Conservation (phyloP, 805 yeast genomes). For the Barnettozyma sp. region DNA sequence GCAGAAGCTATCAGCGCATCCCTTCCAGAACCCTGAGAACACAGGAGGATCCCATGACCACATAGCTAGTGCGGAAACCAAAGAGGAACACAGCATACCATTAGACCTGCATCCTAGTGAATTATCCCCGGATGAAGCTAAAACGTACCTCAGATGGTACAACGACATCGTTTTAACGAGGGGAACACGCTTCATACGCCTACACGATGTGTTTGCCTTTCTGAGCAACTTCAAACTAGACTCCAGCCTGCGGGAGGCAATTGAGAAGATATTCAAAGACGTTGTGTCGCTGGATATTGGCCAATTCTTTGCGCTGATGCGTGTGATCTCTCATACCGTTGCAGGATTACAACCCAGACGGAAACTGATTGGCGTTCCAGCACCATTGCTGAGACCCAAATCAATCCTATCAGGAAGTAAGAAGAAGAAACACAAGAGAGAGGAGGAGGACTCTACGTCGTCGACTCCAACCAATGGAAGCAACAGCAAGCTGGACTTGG, state of each 20-base stretch:
- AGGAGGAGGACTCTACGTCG: slow-evolving; percentile 27
- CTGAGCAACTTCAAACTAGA: slow-evolving; percentile 68
- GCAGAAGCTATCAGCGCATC: slow-evolving; percentile 4
- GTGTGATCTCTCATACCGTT: slow-evolving; percentile 67
- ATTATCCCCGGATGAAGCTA: slow-evolving; percentile 68
- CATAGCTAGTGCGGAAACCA: slow-evolving; percentile 5
- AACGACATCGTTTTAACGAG: slow-evolving; percentile 73
- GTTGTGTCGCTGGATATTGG: slow-evolving; percentile 69
- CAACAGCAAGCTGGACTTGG: slow-evolving; percentile 57
- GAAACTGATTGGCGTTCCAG: slow-evolving; percentile 42
- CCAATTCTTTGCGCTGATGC: slow-evolving; percentile 80
- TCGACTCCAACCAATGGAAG: slow-evolving; percentile 11
- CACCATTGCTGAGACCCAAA: slow-evolving; percentile 73
- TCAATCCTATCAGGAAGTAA: slow-evolving; percentile 63
- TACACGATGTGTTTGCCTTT: slow-evolving; percentile 75
- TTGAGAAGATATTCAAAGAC: slow-evolving; percentile 44
- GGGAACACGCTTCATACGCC: slow-evolving; percentile 54
- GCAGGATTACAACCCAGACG: slow-evolving; percentile 47
- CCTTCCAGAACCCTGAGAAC: not conserved
- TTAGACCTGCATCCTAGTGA: slow-evolving; percentile 60
- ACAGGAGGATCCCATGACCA: not conserved
- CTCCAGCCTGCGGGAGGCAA: slow-evolving; percentile 40
- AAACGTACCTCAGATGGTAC: slow-evolving; percentile 91
- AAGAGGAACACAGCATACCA: slow-evolving; percentile 43
- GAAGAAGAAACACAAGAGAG: slow-evolving; percentile 39